These are phyloP conservation scores for Poronia punctata DNA, from an alignment of 495 filamentous ascomycete species.

Conservation along the genomic window DNA sequence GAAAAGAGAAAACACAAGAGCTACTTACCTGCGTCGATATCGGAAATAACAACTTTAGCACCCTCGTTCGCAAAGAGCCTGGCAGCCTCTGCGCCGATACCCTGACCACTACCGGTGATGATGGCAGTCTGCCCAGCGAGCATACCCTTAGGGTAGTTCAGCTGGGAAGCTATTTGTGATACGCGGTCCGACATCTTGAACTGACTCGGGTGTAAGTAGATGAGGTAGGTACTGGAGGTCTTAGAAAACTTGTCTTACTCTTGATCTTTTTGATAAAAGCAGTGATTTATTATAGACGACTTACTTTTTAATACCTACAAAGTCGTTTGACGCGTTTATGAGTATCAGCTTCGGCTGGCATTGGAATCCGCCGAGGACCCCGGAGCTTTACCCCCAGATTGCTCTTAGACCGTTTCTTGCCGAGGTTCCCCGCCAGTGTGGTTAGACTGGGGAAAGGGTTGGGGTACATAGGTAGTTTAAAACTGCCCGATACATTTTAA, in stretches of 20 bases:
- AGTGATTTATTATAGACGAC: no score
- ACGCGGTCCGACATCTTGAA: conserved; percentile 48
- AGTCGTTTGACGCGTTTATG: no score
- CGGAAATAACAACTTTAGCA: conserved; percentile 72
- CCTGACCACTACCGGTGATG: conserved; percentile 81
- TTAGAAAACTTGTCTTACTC: background rate
- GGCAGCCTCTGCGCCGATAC: conserved; percentile 80
- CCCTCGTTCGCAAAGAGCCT: conserved; percentile 79
- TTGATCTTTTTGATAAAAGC: no score
- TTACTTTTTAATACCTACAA: no score
- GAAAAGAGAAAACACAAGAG: background rate
- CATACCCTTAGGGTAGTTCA: conserved; percentile 73
- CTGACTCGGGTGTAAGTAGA: background rate
- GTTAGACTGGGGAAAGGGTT: no score
- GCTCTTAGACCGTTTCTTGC: background rate
- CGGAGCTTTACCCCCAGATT: conserved; percentile 3
- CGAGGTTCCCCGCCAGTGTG: conserved; percentile 4
- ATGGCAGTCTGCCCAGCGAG: conserved; percentile 77
- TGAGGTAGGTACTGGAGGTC: background rate
- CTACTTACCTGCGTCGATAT: conserved; percentile 67
- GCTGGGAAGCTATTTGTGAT: conserved; percentile 63
- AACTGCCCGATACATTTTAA: no score
- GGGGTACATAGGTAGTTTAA: no score
- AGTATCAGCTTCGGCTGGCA: no score
- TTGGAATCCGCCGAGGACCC: no score